Conservation (phyloP, 306 rosid genomes). For the Senna siamea region DNA sequence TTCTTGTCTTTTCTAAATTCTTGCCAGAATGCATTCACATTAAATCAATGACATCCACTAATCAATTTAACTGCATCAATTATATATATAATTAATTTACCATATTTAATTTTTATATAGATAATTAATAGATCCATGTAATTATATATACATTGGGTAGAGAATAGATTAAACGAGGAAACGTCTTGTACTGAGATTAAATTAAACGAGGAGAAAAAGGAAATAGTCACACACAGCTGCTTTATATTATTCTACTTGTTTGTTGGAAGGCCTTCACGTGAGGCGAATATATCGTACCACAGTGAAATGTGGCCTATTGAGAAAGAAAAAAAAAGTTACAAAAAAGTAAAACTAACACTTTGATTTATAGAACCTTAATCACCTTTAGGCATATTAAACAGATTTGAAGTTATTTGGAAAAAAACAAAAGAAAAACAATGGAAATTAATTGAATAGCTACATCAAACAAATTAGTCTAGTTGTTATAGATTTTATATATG, state of each 20-base stretch:
- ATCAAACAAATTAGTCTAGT: too few species aligned
- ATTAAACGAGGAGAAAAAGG: too few species aligned
- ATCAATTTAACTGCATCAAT: not conserved
- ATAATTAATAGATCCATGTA: not conserved
- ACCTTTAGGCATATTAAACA: not conserved
- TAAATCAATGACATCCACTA: not conserved
- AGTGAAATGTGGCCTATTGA: not conserved
- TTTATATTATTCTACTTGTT: not conserved
- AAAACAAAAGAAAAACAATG: too few species aligned
- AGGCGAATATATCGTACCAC: too few species aligned
- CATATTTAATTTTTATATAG: too few species aligned
- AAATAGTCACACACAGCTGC: not conserved
- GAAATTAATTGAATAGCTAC: not conserved
- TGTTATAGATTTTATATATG: too few species aligned
- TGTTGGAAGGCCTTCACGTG: too few species aligned
- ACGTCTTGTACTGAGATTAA: not conserved
- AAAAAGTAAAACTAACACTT: not conserved
- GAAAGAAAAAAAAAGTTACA: not conserved
- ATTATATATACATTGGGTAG: not conserved
- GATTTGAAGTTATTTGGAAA: not conserved
- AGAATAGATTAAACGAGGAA: not conserved
- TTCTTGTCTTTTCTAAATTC: not conserved
- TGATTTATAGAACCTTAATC: not conserved
- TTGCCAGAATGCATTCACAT: not conserved
- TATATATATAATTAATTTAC: too few species aligned